phyloP scores from a whole-genome alignment of 2,329 filamentous ascomycete genomes.

The Orbilia brochopaga region DNA sequence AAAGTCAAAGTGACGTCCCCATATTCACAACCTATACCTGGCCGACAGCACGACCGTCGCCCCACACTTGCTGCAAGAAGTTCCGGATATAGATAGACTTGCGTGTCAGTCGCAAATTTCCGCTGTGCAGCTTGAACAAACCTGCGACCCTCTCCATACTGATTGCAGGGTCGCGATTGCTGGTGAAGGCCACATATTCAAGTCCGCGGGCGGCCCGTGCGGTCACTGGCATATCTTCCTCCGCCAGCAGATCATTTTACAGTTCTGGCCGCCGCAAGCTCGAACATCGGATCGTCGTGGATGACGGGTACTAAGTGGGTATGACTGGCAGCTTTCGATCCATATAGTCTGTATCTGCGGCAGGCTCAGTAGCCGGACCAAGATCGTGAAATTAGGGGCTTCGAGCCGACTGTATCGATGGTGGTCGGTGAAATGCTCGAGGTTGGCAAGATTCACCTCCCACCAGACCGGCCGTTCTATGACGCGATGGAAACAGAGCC shows the following conservation, averaged over 20 bases:
- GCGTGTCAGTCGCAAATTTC: neutral
- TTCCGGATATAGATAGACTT: neutral
- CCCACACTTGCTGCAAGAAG: neutral
- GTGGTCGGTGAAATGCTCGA: constrained; percentile 2
- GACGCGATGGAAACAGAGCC: neutral
- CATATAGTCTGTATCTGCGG: constrained; percentile 3
- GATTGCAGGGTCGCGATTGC: neutral
- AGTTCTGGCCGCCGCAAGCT: neutral
- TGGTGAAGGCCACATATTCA: constrained; percentile 4
- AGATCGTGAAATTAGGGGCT: neutral
- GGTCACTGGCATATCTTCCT: neutral
- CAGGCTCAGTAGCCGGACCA: neutral
- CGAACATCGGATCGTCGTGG: neutral
- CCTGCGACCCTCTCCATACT: neutral
- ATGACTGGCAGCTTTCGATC: constrained; percentile 1
- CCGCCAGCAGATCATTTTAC: neutral
- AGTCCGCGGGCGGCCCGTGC: neutral
- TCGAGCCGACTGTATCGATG: neutral
- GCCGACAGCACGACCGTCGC: neutral
- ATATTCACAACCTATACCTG: neutral
- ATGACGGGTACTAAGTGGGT: neutral
- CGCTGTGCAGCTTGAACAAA: constrained; percentile 1
- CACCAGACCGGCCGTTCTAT: neutral
- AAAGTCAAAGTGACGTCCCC: no score
- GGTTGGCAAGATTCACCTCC: neutral